These are phyloP conservation scores for Macrolepiota dolichaula DNA, from an alignment of 768 basidiomycete genomes.

Conservation along the genomic window DNA sequence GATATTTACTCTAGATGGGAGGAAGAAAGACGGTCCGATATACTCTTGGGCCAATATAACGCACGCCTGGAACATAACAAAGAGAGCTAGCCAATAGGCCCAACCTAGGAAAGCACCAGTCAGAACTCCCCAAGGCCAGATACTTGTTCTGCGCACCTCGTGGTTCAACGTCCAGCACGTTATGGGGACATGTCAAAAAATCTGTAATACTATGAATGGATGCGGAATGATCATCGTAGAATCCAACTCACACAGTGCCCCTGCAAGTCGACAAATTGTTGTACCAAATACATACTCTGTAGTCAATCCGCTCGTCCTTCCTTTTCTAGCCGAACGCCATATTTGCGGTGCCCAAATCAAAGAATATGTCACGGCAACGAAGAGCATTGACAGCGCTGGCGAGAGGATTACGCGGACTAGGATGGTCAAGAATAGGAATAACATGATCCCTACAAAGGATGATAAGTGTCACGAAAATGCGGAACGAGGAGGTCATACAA, in stretches of 20 bases:
- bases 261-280: slow-evolving; percentile 64
- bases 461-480: slow-evolving; percentile 3
- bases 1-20: slow-evolving; percentile 58
- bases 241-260: slow-evolving; percentile 67
- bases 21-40: slow-evolving; percentile 82
- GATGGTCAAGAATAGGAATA: slow-evolving; percentile 67
- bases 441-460: slow-evolving; percentile 49
- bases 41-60: slow-evolving; percentile 70
- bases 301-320: slow-evolving; percentile 64
- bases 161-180: slow-evolving; percentile 79
- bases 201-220: slow-evolving; percentile 42
- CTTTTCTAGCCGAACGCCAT: slow-evolving; percentile 66
- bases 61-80: slow-evolving; percentile 60
- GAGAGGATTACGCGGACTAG: slow-evolving; percentile 74
- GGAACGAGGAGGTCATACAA: slow-evolving; percentile 41
- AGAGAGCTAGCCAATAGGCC: slow-evolving; percentile 55
- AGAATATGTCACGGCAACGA: slow-evolving; percentile 69
- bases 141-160: slow-evolving; percentile 45
- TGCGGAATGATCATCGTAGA: not conserved
- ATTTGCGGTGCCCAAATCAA: slow-evolving; percentile 88
- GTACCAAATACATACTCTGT: slow-evolving; percentile 76
- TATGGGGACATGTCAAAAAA: slow-evolving; percentile 78
- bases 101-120: slow-evolving; percentile 44
- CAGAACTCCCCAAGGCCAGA: not conserved
- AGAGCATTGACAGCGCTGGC: slow-evolving; percentile 59